A percentile compares a stretch with the other conserved stretches of the same genome.
phyloP scores from a whole-genome alignment of 176 grass and related monocot species.

The Poa pratensis region DNA sequence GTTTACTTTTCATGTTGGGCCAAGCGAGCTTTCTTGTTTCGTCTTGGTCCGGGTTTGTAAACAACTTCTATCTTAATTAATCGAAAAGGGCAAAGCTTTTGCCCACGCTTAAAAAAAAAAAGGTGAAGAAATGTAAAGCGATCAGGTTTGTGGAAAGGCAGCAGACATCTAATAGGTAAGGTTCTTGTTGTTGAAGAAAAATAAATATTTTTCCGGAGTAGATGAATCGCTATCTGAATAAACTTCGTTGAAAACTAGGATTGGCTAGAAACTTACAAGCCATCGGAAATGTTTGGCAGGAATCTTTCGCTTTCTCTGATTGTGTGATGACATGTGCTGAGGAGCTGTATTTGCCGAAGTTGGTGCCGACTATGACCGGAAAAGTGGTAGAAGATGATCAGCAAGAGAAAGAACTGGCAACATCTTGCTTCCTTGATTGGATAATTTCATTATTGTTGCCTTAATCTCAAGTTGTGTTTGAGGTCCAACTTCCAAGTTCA shows the following conservation, averaged over 20 bases:
- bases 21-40: too few species aligned
- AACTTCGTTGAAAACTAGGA: slow-evolving; percentile 30
- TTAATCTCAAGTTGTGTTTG: slow-evolving; percentile 17
- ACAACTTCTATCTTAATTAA: too few species aligned
- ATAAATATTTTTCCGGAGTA: not conserved
- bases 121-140: slow-evolving; percentile 18
- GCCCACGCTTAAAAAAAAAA: too few species aligned
- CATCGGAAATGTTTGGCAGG: slow-evolving; percentile 31
- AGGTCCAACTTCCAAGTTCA: not conserved
- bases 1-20: too few species aligned
- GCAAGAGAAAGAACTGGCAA: not conserved
- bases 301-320: slow-evolving; percentile 44
- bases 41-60: too few species aligned
- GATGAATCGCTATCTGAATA: slow-evolving; percentile 35
- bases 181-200: slow-evolving; percentile 18
- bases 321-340: slow-evolving; percentile 41
- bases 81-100: too few species aligned
- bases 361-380: slow-evolving; percentile 33
- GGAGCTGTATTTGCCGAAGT: slow-evolving; percentile 28
- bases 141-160: slow-evolving; percentile 31
- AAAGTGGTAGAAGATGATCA: slow-evolving; percentile 30
- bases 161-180: slow-evolving; percentile 21
- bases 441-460: not conserved
- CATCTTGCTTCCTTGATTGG: not conserved
- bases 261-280: slow-evolving; percentile 35